Percentiles rank a stretch among this genome's conserved stretches.
Evolutionary conservation across 345 rosid genomes (phyloP).

Genomic region (Camelina hispida): DNA sequence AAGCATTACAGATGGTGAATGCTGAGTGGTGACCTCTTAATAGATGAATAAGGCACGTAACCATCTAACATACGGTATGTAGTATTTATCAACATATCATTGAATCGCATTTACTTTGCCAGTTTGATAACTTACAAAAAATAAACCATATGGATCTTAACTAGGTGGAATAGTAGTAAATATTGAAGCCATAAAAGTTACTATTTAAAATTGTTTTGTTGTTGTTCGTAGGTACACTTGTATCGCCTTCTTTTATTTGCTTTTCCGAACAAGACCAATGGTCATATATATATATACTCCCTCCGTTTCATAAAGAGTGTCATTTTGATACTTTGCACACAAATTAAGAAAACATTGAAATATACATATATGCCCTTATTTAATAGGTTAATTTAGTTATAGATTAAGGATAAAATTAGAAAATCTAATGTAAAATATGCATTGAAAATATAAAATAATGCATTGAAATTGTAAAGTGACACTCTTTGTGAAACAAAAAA

Average conservation of each 20-base stretch:
- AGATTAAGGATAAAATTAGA: too few relatives aligned
- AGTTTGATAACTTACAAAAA: neutral
- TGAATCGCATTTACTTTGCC: neutral
- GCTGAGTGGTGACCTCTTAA: neutral
- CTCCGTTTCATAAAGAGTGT: too few relatives aligned
- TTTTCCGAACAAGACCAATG: neutral
- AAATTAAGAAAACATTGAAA: too few relatives aligned
- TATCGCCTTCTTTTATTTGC: neutral
- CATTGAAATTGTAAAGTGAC: too few relatives aligned
- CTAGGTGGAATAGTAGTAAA: slow-evolving; percentile 1
- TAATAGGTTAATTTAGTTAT: too few relatives aligned
- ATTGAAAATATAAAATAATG: too few relatives aligned
- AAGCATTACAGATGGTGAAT: neutral
- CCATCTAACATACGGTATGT: neutral
- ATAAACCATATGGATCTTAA: slow-evolving; percentile 7
- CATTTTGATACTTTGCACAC: too few relatives aligned
- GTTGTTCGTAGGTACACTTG: neutral
- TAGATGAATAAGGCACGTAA: neutral
- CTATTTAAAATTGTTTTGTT: neutral
- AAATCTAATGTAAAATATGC: too few relatives aligned
- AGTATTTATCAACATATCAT: neutral
- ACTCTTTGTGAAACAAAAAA: too few relatives aligned
- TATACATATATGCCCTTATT: too few relatives aligned
- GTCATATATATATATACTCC: too few relatives aligned
- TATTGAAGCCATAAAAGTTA: neutral